A percentile compares a stretch with the other conserved stretches of the same genome.
Evolutionary conservation across 2,329 filamentous ascomycete species (phyloP).

Genomic region (Ophiosphaerella narmari): DNA sequence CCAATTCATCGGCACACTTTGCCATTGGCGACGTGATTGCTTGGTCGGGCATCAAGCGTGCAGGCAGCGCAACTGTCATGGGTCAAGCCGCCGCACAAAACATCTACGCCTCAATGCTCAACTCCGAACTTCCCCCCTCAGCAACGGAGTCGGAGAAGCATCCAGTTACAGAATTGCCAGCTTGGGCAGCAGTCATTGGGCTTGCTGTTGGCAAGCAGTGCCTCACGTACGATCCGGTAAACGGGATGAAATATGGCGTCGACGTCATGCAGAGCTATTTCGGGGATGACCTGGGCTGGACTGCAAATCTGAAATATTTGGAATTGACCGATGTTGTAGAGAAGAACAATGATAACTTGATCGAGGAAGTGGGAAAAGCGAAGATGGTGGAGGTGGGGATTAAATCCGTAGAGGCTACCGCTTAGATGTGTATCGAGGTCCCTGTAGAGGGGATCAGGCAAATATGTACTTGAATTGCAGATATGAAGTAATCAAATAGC

Average conservation of each 20-base stretch:
- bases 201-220: slow-evolving; percentile 73
- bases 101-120: slow-evolving; percentile 42
- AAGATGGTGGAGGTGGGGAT: slow-evolving; percentile 36
- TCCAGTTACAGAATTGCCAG: slow-evolving; percentile 30
- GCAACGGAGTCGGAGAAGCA: slow-evolving; percentile 19
- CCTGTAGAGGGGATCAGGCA: too few relatives aligned
- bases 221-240: slow-evolving; percentile 63
- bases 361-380: slow-evolving; percentile 20
- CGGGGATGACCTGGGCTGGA: slow-evolving; percentile 66
- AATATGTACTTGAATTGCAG: too few relatives aligned
- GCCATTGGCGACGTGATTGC: slow-evolving; percentile 70
- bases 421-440: slow-evolving; percentile 2
- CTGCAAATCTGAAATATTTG: slow-evolving; percentile 40
- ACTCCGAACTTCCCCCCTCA: slow-evolving; percentile 29
- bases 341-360: slow-evolving; percentile 12
- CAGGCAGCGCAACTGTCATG: slow-evolving; percentile 75
- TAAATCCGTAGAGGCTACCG: slow-evolving; percentile 33
- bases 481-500: too few relatives aligned
- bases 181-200: slow-evolving; percentile 63
- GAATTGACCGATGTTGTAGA: slow-evolving; percentile 41
- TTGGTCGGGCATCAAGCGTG: slow-evolving; percentile 82
- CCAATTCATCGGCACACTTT: slow-evolving; percentile 67
- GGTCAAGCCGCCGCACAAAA: slow-evolving; percentile 70
- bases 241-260: slow-evolving; percentile 63
- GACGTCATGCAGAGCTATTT: slow-evolving; percentile 69